Conservation (phyloP, 257 asterid species). For the Echites panduratus region DNA sequence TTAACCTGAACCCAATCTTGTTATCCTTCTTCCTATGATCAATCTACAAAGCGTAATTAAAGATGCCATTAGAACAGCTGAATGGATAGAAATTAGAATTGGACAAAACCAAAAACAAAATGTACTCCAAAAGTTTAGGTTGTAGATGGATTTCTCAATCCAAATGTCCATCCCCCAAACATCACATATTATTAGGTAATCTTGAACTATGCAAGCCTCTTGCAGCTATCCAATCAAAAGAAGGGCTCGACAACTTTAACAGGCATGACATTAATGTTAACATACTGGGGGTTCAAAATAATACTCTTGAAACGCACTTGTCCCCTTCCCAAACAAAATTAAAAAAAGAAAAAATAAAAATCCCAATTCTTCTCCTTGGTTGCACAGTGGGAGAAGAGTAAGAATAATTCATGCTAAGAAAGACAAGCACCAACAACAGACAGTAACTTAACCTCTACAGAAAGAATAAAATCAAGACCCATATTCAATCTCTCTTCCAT, state of each 20-base stretch:
- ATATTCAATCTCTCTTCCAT: conserved; percentile 78
- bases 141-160: not conserved
- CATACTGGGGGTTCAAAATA: not conserved
- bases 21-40: conserved; percentile 83
- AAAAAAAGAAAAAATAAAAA: not conserved
- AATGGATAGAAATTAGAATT: not conserved
- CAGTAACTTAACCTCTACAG: conserved; percentile 67
- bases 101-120: not conserved
- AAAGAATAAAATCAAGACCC: conserved; percentile 88
- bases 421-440: not conserved
- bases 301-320: too few relatives aligned
- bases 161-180: too few relatives aligned
- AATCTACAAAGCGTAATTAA: conserved; percentile 38
- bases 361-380: not conserved
- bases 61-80: conserved; percentile 6
- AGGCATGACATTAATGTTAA: not conserved
- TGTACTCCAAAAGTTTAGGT: not conserved
- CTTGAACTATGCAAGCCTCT: too few relatives aligned
- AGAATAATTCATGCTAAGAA: not conserved
- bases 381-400: not conserved
- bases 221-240: not conserved
- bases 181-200: too few relatives aligned
- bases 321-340: not conserved
- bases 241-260: too few relatives aligned
- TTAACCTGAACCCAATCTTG: conserved; percentile 80